These are phyloP conservation scores for Staphylotrichum longicolle DNA, from an alignment of 495 filamentous ascomycete species.

Conservation along the genomic window DNA sequence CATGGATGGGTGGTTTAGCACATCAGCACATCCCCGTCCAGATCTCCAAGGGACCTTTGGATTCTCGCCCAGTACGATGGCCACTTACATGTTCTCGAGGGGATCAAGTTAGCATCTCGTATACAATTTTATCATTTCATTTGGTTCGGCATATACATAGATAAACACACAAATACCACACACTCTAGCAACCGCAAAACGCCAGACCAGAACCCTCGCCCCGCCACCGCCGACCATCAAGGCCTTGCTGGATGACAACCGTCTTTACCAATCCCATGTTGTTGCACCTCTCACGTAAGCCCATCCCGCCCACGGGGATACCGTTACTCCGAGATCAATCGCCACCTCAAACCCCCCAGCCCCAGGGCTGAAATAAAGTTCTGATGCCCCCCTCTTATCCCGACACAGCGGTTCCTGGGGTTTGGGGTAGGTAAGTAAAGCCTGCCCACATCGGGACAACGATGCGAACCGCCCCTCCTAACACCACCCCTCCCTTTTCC, in stretches of 20 bases:
- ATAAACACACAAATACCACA: neutral
- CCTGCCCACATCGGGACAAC: neutral
- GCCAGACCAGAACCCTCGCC: conserved; percentile 1
- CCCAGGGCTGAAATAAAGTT: conserved; percentile 6
- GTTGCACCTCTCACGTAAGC: neutral
- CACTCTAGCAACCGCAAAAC: neutral
- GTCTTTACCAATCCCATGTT: neutral
- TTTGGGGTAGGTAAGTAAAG: neutral
- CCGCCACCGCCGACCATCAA: conserved; percentile 15
- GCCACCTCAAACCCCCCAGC: no score
- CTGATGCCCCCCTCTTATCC: conserved; percentile 6
- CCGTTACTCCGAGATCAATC: no score
- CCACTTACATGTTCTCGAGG: no score
- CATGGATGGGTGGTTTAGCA: no score
- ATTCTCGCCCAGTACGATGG: no score
- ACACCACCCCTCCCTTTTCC: neutral
- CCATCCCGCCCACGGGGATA: neutral
- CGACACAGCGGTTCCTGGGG: neutral
- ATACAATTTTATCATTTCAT: no score
- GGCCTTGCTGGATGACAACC: conserved; percentile 9
- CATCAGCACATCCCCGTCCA: no score
- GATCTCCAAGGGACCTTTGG: no score
- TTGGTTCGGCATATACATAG: no score
- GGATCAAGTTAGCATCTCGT: no score
- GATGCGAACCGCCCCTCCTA: neutral